phyloP scores from a whole-genome alignment of 2,329 filamentous ascomycete species.

The Aspergillus sp. region DNA sequence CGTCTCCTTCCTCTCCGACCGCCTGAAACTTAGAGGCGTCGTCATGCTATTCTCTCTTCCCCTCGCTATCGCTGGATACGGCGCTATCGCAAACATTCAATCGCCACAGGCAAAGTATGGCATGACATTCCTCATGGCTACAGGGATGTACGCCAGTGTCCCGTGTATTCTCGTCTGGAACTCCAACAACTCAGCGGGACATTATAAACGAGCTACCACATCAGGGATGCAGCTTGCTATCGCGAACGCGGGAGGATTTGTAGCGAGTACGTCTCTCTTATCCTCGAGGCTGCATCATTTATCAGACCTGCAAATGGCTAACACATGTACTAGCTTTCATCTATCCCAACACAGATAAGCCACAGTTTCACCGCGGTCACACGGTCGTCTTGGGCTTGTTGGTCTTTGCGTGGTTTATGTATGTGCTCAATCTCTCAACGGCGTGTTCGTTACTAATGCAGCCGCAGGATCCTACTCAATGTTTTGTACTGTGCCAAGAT shows the following conservation, averaged over 20 bases:
- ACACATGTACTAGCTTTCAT: conserved; percentile 50
- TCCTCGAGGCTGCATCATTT: background rate
- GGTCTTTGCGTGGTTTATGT: conserved; percentile 64
- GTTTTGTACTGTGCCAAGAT: conserved; percentile 64
- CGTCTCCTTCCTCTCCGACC: conserved; percentile 59
- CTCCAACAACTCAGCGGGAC: conserved; percentile 66
- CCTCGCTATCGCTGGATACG: conserved; percentile 65
- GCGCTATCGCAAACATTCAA: conserved; percentile 58
- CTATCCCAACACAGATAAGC: conserved; percentile 58
- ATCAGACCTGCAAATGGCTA: conserved; percentile 8
- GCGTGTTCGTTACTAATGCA: conserved; percentile 18
- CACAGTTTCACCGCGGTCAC: conserved; percentile 61
- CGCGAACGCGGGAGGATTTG: conserved; percentile 67
- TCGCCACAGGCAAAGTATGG: conserved; percentile 58
- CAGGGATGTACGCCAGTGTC: conserved; percentile 63
- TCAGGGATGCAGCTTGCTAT: conserved; percentile 65
- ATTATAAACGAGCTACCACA: conserved; percentile 69
- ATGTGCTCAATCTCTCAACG: conserved; percentile 34
- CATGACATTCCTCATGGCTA: conserved; percentile 68
- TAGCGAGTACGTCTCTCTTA: conserved; percentile 50
- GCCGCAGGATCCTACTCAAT: conserved; percentile 56
- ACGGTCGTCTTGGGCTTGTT: conserved; percentile 61
- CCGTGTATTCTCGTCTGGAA: conserved; percentile 66
- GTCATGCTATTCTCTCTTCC: conserved; percentile 65
- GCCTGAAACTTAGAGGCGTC: conserved; percentile 58